Evolutionary conservation across 305 asterid genomes (phyloP), one percentile per base, ranked within the genome.

Genomic region (Solanum hybrid): DNA sequence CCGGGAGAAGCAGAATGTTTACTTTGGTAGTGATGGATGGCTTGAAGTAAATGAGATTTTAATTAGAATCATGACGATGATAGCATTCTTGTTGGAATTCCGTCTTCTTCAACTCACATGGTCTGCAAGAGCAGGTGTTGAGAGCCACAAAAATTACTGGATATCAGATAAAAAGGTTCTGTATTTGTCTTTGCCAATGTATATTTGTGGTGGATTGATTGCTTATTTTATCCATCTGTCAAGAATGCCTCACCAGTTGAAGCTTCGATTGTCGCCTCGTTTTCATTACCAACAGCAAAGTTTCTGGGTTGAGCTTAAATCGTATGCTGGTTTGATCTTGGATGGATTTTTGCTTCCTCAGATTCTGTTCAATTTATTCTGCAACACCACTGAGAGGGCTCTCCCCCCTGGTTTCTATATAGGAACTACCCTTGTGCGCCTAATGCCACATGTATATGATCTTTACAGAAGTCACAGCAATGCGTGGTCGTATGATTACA

Each of bases 341-440:
- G 99, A 97, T 78, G 96, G 99, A 13, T 94, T 95, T 91, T 90
- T 97, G 88, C 93, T 97, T 89, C 99, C 99, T 38, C 99, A 97
- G 82, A 92, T 95, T 81, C 92, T 96, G 51, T 96, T 97, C 94
- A 96, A 95, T 89, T 15, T 95, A 26, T 94, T 95, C 91, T 89
- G 91, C 10, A 94, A 93, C 89, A 89, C 95, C 71, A 94, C 84
- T 73, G 96, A 91, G 92, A 94, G 87, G 92, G 94, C 96, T 66
- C 98, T 97, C 38, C 86, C 95, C 88, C 95, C 98, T 10, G 89
- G 95, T 3, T 97, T 95, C 89, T 96, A 95, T 78, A 24, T 91
- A 0, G 99, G 99, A 71, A 93, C 93, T 37, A 94, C 98, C 51
- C 88, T 94, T 77, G 98, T 97, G 88, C 97, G 98, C 60, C 93